Base-by-base conservation (phyloP, 2,329 filamentous ascomycete genomes). In the Bipolaris zeicola region DNA sequence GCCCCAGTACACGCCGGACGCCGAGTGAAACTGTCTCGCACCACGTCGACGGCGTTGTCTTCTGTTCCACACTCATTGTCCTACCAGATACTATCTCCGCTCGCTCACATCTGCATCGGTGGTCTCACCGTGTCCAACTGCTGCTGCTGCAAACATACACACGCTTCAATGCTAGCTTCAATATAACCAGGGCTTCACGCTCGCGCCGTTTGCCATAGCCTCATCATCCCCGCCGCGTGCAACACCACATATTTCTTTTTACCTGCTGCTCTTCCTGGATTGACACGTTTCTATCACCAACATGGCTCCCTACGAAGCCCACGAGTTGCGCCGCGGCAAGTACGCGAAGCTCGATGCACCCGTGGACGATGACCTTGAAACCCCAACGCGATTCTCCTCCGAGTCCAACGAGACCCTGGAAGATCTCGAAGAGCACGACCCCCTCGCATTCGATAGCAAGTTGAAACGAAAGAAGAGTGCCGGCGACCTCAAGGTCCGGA, bases 351-450 rank as follows among this genome's bases (percentile, higher is more conserved):
- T 77, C 53, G 74, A 77, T 61, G 67, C 67, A 13, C 68, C 73
- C 10, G 69, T 64, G 48, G 70, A 74, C 38, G 70, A 72, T 57
- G 64, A 68, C 36, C 47, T 66, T 50, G 68, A 70, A 41, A 73
- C 69, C 24, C 71, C 75, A 37, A 64, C 67, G 50, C 64, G 77
- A 62, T 69, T 66, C 57, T 78, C 77, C 48, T 70, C 72, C 61
- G 74, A 75, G 31, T 73, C 72, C 13, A 67, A 69, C 51, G 65
- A 61, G 16, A 75, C 72, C n/a, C 69, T 71, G 51, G 69, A 76
- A 63, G 75, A 77, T 59, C 70, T 81, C 55, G 78, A 80, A 60
- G 79, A 80, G 52, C 74, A 80, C 62, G 79, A 81, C 56, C 79
- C 80, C 16, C 70, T 81, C 6, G 78, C 78, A 55, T 76, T 75